Evolutionary conservation across 257 asterid genomes (phyloP), one percentile per base, ranked within the genome.

Genomic region (Plantago ovata): DNA sequence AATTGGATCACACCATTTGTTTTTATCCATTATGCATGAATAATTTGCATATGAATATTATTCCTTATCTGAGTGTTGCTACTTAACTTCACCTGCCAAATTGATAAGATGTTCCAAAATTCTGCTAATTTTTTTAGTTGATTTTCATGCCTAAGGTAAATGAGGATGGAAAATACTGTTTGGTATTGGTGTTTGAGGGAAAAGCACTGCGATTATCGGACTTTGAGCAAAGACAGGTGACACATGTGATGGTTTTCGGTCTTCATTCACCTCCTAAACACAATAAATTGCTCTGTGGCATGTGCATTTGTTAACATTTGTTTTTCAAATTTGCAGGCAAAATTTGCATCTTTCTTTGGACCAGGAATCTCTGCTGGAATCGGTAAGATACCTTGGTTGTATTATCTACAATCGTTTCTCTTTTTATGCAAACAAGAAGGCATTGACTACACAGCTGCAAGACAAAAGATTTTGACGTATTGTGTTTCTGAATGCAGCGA

Each of bases 301-400:
- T 13, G 7, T 22, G 57, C 19, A 18, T 39, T 15, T 54, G 18
- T 39, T 33, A 24, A 19, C 33, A 21, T 32, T 28, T 13, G 6
- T 39, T 52, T 23, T 22, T 41, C 32, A 32, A 24, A 22, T 41
- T 47, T 63, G 1, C 40, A 89, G 98, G 96, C 91, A 39, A 93
- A 93, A 62, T 86, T 93, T 58, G 70, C 97, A 24, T 89, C 99
- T 14, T 93, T 93, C 81, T 93, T 93, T 60, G 99, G 99, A 43
- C 97, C 99, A 1, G 97, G 99, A 59, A 74, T 93, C 75, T 77
- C 92, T 10, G 94, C 96, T 43, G 99, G 89, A 82, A 70, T 93
- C 16, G 84, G 97, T 89, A 75, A 78, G 83, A 62, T 22, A 56
- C 62, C 38, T 48, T 62, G 9, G 16, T 50, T 44, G 7, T 9